phyloP scores from a whole-genome alignment of 768 basidiomycete species.

The Mycena albidolilacea region DNA sequence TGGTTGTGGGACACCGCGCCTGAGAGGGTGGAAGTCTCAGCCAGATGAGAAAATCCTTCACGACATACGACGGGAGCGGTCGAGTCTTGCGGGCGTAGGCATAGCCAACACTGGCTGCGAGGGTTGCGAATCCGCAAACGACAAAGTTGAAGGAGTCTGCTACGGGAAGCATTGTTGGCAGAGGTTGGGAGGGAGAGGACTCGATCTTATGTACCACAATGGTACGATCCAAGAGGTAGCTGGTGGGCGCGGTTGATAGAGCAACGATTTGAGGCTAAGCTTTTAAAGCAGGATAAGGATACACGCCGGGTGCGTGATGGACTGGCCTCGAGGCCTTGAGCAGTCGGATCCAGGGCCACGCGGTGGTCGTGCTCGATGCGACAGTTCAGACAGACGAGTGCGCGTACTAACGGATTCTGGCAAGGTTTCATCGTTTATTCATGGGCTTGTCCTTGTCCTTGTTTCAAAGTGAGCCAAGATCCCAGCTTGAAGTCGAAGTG shows the following conservation, averaged over 20 bases:
- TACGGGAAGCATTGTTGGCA: conserved; percentile 60
- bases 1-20: conserved; percentile 17
- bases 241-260: conserved; percentile 9
- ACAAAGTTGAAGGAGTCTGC: conserved; percentile 66
- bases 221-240: conserved; percentile 9
- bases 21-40: conserved; percentile 13
- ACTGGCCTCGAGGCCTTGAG: conserved; percentile 28
- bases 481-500: background rate
- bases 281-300: conserved; percentile 36
- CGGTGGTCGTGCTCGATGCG: conserved; percentile 21
- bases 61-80: conserved; percentile 41
- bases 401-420: background rate
- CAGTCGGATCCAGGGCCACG: conserved; percentile 34
- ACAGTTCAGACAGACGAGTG: conserved; percentile 20
- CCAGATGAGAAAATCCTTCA: conserved; percentile 48
- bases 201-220: background rate
- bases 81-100: conserved; percentile 62
- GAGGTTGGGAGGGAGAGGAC: background rate
- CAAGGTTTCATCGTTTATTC: background rate
- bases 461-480: background rate
- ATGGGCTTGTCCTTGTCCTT: background rate
- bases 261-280: background rate
- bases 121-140: conserved; percentile 70
- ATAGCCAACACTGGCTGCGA: conserved; percentile 73
- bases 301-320: conserved; percentile 38